Evolutionary conservation across 257 asterid genomes (phyloP), one percentile per base, ranked within the genome.

Genomic region (Gentiana macrophylla): DNA sequence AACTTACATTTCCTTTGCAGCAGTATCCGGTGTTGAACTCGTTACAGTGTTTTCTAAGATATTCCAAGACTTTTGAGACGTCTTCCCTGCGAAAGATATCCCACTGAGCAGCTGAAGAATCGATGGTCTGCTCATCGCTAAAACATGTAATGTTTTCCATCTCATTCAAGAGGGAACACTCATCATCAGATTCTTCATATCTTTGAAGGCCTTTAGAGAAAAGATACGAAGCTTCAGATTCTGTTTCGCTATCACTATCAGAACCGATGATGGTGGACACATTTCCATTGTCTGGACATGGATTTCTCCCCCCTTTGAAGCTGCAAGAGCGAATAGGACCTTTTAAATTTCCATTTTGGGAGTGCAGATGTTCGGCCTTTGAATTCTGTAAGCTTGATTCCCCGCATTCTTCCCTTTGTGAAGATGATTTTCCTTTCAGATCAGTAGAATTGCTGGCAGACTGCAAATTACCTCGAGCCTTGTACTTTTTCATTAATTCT

Each of bases 71-170:
- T 70, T 86, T 88, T 4, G 99, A 91, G 63, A 82, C 95, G 57
- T 92, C 99, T 76, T 88, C 71, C 66, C 94, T 68, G 32, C 89
- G 76, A 13, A 88, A 92, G 67, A 92, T 71, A 59, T 92, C 99
- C 99, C 99, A 92, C 37, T 67, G 81, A 57, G 97, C 89, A 72
- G 94, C 95, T 67, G 88, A 84, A 65, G 84, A n/a, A 60, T 68
- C 61, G 46, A 71, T 66, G 37, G 37, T 67, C 69, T 62, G 72
- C 61, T 76, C 79, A 51, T 74, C 83, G 52, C 76, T 76, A 41
- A 67, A 65, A 53, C 83, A 62, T 66, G 71, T 63, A 53, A 78
- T 65, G 75, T 75, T 79, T 61, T 77, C 87, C 37, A 67, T 50
- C 55, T 74, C 81, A 53, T 88, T 94, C 60, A 61, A 65, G 62